phyloP scores from a whole-genome alignment of 768 basidiomycete genomes.

The Leccinum incarnatum region DNA sequence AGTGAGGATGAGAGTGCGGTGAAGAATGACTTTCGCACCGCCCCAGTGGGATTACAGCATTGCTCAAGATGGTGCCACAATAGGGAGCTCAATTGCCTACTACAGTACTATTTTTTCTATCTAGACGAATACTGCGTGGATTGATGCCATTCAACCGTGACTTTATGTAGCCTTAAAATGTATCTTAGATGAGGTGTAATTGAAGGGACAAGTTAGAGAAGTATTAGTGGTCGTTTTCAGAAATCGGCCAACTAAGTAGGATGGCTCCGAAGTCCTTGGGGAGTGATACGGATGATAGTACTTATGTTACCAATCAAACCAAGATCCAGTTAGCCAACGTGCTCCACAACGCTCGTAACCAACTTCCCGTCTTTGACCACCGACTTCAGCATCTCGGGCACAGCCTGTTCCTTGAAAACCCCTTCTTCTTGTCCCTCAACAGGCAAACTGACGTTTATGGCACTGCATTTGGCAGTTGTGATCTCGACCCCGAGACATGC shows the following conservation, averaged over 20 bases:
- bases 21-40: neutral
- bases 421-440: constrained; percentile 89
- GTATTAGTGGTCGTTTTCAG: no score
- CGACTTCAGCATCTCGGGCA: constrained; percentile 96
- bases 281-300: no score
- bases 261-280: no score
- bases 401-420: constrained; percentile 81
- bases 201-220: no score
- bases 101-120: no score
- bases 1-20: neutral
- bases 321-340: constrained; percentile 48
- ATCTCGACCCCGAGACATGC: constrained; percentile 79
- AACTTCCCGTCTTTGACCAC: constrained; percentile 78
- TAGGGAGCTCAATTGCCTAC: no score
- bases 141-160: no score
- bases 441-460: constrained; percentile 87
- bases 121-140: no score
- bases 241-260: no score
- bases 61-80: neutral
- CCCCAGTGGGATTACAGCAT: neutral
- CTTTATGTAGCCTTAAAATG: no score
- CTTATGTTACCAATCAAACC: neutral
- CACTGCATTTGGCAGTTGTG: constrained; percentile 90
- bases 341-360: constrained; percentile 87
- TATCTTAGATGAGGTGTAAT: no score